phyloP scores from a whole-genome alignment of 495 filamentous ascomycete genomes.

The Penicillium diatomitis region DNA sequence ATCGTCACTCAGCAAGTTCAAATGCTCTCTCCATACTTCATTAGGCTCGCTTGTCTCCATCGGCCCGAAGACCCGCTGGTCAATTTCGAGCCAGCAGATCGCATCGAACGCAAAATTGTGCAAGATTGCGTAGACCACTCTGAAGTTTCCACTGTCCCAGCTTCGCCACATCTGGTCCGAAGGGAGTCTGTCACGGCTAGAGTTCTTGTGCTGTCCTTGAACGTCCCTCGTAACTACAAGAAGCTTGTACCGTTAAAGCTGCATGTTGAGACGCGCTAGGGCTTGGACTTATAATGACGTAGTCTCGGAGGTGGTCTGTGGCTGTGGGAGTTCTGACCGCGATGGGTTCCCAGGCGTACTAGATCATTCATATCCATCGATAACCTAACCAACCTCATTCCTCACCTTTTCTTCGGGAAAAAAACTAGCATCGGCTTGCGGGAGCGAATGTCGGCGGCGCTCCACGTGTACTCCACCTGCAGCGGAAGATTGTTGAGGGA shows the following conservation, averaged over 20 bases:
- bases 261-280: constrained; percentile 33
- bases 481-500: constrained; percentile 6
- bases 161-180: constrained; percentile 13
- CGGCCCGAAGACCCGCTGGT: constrained; percentile 13
- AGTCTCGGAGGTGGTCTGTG: constrained; percentile 26
- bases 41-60: not conserved
- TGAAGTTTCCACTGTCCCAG: constrained; percentile 19
- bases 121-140: constrained; percentile 12
- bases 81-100: constrained; percentile 16
- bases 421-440: constrained; percentile 5
- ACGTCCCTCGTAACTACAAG: too few relatives aligned
- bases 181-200: too few relatives aligned
- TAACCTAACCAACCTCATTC: constrained; percentile 30
- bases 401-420: constrained; percentile 30
- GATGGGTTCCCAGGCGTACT: constrained; percentile 16
- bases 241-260: constrained; percentile 12
- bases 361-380: constrained; percentile 25
- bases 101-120: constrained; percentile 15
- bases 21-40: constrained; percentile 6
- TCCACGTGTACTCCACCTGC: constrained; percentile 2
- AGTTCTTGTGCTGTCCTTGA: too few relatives aligned
- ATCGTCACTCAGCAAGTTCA: constrained; percentile 4
- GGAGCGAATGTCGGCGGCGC: constrained; percentile 5
- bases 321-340: constrained; percentile 25
- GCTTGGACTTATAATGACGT: constrained; percentile 26